Conservation (phyloP, 2,329 filamentous ascomycete species). For the Helotiales sp. region DNA sequence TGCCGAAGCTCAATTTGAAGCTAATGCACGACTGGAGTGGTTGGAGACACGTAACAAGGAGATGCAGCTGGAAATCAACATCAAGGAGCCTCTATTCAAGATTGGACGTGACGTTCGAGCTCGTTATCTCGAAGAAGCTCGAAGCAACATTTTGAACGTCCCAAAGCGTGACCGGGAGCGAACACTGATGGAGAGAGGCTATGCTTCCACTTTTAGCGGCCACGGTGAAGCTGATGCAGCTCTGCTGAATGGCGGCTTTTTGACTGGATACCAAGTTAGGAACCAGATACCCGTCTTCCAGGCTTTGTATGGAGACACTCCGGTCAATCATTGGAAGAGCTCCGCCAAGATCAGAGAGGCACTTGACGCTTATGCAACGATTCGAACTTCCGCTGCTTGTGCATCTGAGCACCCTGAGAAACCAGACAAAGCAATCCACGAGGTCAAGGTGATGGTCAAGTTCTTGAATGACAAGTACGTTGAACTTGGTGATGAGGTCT, state of each 20-base stretch:
- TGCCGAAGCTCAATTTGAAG: too few relatives aligned
- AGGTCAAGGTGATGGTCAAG: background rate
- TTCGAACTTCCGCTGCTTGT: background rate
- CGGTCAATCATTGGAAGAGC: background rate
- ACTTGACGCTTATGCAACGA: background rate
- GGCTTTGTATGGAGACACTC: background rate
- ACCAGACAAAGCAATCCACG: background rate
- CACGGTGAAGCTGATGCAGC: background rate
- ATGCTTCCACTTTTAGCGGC: background rate
- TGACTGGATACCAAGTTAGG: background rate
- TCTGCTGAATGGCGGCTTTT: background rate
- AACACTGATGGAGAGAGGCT: background rate
- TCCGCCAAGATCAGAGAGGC: background rate
- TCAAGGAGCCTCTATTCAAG: slow-evolving; percentile 1
- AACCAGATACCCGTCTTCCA: background rate
- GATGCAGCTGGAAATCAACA: background rate
- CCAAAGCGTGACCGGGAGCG: background rate
- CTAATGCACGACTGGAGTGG: background rate
- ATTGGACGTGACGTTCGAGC: background rate
- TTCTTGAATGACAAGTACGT: background rate
- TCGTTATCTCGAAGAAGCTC: background rate
- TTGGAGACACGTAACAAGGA: background rate
- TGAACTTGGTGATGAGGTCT: background rate
- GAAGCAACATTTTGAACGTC: background rate
- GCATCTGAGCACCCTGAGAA: background rate